A percentile compares a stretch with the other conserved stretches of the same genome.
These are phyloP conservation scores for Ilyonectria destructans DNA, from an alignment of 2,329 filamentous ascomycete genomes.

Conservation along the genomic window DNA sequence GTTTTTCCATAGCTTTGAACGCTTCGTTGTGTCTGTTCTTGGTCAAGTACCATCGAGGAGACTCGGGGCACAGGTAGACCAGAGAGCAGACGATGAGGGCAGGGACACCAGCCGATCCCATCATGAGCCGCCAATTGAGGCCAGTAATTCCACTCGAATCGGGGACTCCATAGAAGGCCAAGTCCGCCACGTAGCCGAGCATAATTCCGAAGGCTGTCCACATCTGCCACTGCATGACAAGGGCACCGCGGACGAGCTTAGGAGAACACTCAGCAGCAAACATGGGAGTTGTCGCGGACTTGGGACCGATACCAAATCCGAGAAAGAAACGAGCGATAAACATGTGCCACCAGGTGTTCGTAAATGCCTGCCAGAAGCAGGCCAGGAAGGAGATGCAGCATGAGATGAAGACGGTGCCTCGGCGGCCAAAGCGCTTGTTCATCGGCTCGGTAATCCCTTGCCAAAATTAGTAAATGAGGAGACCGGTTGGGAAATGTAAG, in stretches of 20 bases:
- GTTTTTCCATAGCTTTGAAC: conserved; percentile 61
- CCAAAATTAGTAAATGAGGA: neutral
- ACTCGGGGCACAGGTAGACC: conserved; percentile 77
- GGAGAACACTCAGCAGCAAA: conserved; percentile 82
- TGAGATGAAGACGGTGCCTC: conserved; percentile 80
- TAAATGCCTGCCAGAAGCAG: conserved; percentile 65
- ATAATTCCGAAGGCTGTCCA: conserved; percentile 70
- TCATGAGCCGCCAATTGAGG: conserved; percentile 73
- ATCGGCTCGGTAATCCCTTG: conserved; percentile 73
- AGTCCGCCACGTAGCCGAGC: conserved; percentile 68
- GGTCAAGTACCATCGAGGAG: conserved; percentile 61
- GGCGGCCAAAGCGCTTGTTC: conserved; percentile 79
- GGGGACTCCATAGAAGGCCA: conserved; percentile 67
- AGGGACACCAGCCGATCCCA: conserved; percentile 70
- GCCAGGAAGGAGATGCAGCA: conserved; percentile 73
- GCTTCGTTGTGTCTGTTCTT: conserved; percentile 65
- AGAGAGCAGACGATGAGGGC: conserved; percentile 67
- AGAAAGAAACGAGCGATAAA: conserved; percentile 53
- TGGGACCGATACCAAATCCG: conserved; percentile 61
- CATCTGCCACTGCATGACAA: conserved; percentile 83
- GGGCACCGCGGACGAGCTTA: conserved; percentile 76
- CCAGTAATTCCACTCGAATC: conserved; percentile 67
- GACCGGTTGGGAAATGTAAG: too few species aligned
- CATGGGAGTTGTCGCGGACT: conserved; percentile 76
- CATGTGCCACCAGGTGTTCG: conserved; percentile 72